Base-by-base conservation (phyloP, 371 early-diverging fungal species). In the Vairimorpha apis region DNA sequence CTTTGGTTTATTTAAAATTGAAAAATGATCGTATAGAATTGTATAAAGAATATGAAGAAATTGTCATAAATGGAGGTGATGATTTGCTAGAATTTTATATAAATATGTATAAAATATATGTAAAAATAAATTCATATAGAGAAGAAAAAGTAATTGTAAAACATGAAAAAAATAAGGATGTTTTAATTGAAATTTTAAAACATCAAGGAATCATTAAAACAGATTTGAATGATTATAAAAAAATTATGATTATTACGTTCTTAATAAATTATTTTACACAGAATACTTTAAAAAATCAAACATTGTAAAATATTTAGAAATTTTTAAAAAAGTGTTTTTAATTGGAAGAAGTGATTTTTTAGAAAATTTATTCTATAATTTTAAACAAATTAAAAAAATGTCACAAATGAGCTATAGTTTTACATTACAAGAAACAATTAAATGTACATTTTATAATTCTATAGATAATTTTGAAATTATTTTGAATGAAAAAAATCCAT, bases 331-430 rank as follows among this genome's bases (percentile, higher is more conserved):
- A 16, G 43, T 73, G 2, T 82, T 82, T 72, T 74, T 82, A 33
- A 65, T 74, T 45, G 65, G 74, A 10, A 71, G 80, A 60, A 37
- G 45, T 29, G 80, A 82, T 59, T 82, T 82, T 67, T 74, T 73
- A n/a, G 69, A 78, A 67, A 67, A 45, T 4, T 63, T 82, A 18
- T 63, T 79, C 45, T 29, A 58, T 14, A 65, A 45, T 38, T 25
- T 82, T 14, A 75, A 75, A 45, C 65, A 77, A 13, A 43, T 45
- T 12, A 67, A 58, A 33, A 64, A 66, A 30, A 10, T 43, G n/a
- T 53, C 32, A 10, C 66, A 53, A 30, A 76, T 63, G 29, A 71
- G 63, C 37, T 35, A 71, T 23, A 37, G 27, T 32, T 65, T 47
- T 21, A 47, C 74, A 38, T 65, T 82, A 5, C 79, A 82, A 27